Evolutionary conservation across 306 rosid genomes (phyloP).

Genomic region (Abrus pulchellus): DNA sequence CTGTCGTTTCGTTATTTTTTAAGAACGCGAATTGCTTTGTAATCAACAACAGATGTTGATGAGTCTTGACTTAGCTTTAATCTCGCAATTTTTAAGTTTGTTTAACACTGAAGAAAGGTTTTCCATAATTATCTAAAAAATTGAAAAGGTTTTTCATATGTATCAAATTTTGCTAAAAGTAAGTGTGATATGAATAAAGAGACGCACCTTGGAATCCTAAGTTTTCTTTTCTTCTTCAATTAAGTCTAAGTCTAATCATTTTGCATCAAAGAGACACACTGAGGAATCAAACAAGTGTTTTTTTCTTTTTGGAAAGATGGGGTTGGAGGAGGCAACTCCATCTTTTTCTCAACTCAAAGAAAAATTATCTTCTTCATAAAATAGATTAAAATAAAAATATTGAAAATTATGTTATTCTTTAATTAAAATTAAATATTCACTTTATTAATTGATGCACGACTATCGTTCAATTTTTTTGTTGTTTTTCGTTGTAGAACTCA

Average conservation of each 20-base stretch:
- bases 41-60: neutral
- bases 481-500: neutral
- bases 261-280: neutral
- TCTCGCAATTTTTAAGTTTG: neutral
- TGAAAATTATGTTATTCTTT: neutral
- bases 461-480: neutral
- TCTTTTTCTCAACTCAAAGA: neutral
- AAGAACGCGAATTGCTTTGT: neutral
- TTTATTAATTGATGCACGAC: neutral
- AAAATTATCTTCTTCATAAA: neutral
- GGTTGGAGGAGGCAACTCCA: neutral
- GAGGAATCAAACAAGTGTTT: neutral
- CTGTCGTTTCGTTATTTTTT: neutral
- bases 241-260: neutral
- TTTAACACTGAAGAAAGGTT: conserved; percentile 1
- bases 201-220: neutral
- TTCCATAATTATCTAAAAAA: neutral
- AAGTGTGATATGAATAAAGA: conserved; percentile 15
- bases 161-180: neutral
- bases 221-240: neutral
- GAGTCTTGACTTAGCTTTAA: neutral
- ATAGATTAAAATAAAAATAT: neutral
- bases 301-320: neutral
- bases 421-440: neutral
- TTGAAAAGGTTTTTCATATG: conserved; percentile 16